Base-by-base conservation (phyloP, 352 stramenopile genomes). In the Globisporangium sylvaticum region DNA sequence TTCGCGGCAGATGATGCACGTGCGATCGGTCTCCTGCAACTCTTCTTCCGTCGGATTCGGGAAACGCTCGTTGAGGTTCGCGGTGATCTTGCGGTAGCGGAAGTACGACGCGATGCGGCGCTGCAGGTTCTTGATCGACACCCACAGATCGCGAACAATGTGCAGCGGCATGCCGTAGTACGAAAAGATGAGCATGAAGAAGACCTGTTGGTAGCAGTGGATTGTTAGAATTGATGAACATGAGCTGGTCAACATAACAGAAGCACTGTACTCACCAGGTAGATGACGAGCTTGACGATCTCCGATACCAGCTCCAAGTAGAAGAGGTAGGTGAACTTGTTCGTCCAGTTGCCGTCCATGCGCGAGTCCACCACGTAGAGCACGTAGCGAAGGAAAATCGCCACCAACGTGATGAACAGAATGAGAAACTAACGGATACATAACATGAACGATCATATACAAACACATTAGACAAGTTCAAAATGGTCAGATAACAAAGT, bases 141-240 rank as follows among this genome's bases (percentile, higher is more conserved):
- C 81, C 88, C 97, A 99, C 4, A 99, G 77, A 58, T 99, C 97
- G 44, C 97, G 89, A 58, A 99, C 91, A 64, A 99, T 96, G 71
- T 99, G 97, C 60, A 99, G 89, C 18, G 97, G 97, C 79, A 99
- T 93, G 42, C 96, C 97, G 72, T 99, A 99, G 71, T 98, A 98
- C 32, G 92, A 97, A 70, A 99, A 98, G 39, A 99, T 97, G 52
- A 99, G 94, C 71, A 95, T 87, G 82, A 99, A 99, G 72, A 99
- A 99, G 20, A 97, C 76, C 86, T 94, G 58, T 7, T 24, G 20
- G 0, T 25, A 8, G 32, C 32, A 52, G 27, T 27, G 1, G 2
- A 34, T 25, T 44, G 27, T 44, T 57, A 31, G 18, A 32, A 1
- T 22, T 15, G 12, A 42, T 44, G 54, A 39, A 9, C 54, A 27